Evolutionary conservation across 129 eudicot species (phyloP).

Genomic region (Deinandra increscens): DNA sequence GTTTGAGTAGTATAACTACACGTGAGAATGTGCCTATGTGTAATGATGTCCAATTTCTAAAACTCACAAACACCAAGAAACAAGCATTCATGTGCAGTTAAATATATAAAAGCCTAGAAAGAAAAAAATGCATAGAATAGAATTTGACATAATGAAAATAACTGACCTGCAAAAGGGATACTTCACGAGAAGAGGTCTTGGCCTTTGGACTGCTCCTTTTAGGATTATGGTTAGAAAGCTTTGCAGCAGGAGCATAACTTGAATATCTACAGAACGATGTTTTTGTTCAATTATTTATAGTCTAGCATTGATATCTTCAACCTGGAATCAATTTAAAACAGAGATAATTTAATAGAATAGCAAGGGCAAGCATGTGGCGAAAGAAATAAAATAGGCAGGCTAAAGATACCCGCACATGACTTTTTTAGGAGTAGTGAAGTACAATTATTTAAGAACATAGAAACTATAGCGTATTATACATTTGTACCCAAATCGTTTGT

Average conservation of each 20-base stretch:
- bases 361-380: not conserved
- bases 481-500: not conserved
- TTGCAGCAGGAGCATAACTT: slow-evolving; percentile 46
- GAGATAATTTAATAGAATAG: slow-evolving; percentile 3
- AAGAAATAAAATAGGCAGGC: slow-evolving; percentile 6
- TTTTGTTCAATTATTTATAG: slow-evolving; percentile 86
- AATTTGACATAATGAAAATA: not conserved
- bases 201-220: slow-evolving; percentile 94
- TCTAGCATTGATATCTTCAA: slow-evolving; percentile 85
- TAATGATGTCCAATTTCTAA: not conserved
- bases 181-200: slow-evolving; percentile 65
- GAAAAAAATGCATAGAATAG: slow-evolving; percentile 2
- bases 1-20: too few relatives aligned
- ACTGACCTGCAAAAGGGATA: slow-evolving; percentile 81
- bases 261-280: slow-evolving; percentile 57
- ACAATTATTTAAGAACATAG: not conserved
- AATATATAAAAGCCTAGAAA: not conserved
- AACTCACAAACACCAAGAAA: not conserved
- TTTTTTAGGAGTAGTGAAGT: too few relatives aligned
- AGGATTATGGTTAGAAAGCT: slow-evolving; percentile 49
- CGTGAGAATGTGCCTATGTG: too few relatives aligned
- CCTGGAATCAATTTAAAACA: slow-evolving; percentile 40
- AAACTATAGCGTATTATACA: not conserved
- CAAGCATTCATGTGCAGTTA: not conserved
- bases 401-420: slow-evolving; percentile 7